Evolutionary conservation across 169 alveolate genomes (phyloP).

Genomic region (Blepharisma undulans): DNA sequence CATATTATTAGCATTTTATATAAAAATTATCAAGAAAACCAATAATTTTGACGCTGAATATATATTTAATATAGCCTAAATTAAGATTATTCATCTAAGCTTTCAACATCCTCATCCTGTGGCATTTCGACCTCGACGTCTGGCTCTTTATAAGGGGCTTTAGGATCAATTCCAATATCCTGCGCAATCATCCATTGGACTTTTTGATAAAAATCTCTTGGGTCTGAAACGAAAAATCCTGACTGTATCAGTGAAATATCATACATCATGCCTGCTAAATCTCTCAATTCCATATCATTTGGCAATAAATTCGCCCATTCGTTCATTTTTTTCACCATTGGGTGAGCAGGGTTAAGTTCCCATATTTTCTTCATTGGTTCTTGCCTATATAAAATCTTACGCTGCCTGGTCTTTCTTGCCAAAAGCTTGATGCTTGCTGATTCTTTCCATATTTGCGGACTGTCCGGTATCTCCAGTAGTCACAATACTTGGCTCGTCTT

Average conservation of each 20-base stretch:
- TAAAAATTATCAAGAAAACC: too few relatives aligned
- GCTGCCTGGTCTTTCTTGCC: slow-evolving; percentile 73
- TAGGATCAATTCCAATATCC: slow-evolving; percentile 21
- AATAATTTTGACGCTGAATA: too few relatives aligned
- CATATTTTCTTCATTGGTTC: slow-evolving; percentile 84
- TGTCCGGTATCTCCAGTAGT: slow-evolving; percentile 89
- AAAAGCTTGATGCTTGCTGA: slow-evolving; percentile 84
- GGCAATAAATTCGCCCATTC: not conserved
- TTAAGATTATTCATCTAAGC: not conserved
- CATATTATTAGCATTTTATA: not conserved
- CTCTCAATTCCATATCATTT: not conserved
- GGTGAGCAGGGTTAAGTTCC: slow-evolving; percentile 97
- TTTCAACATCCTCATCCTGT: slow-evolving; percentile 17
- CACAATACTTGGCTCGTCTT: slow-evolving; percentile 88
- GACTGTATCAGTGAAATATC: slow-evolving; percentile 32
- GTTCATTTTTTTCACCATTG: slow-evolving; percentile 86
- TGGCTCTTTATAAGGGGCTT: slow-evolving; percentile 34
- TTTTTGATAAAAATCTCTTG: not conserved
- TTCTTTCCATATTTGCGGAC: slow-evolving; percentile 91
- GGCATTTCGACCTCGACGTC: slow-evolving; percentile 4
- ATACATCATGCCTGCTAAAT: not conserved
- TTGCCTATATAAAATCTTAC: slow-evolving; percentile 41
- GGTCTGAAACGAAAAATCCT: slow-evolving; percentile 32
- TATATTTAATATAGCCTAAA: not conserved
- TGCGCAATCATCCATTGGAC: not conserved